Base-by-base conservation (phyloP, 2,329 filamentous ascomycete species). In the Coniochaeta ligniaria region DNA sequence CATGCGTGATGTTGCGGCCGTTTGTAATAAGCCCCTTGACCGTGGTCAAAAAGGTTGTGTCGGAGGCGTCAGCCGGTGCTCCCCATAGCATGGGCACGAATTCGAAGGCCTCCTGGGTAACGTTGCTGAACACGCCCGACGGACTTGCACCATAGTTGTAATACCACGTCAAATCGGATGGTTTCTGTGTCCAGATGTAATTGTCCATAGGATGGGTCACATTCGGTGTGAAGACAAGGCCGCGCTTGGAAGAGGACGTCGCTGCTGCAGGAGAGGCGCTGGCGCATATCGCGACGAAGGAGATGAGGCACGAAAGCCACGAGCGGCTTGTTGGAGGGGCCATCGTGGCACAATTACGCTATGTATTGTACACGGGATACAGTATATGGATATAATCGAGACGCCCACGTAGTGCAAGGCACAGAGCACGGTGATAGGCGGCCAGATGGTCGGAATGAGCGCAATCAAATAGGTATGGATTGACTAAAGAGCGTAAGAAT, bases 41-140 rank as follows among this genome's bases (percentile, higher is more conserved):
- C 1, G 80, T 76, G 60, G 80, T 74, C 45, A 86, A 78, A 72
- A 93, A 93, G 0, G 79, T 76, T 0, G 81, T 85, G 69, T 83
- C 80, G 60, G 78, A 75, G 31, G 75, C 71, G 60, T 79, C 70
- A 0, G 73, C 62, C 3, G 77, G 75, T 11, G 83, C 76, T 35
- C 89, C 89, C 87, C 88, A 94, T 62, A 92, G 82, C 90, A 92
- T 92, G 58, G 91, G 90, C 1, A 94, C 86, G 72, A 91, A 95
- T 71, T 90, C 81, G 66, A 94, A 84, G 16, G 79, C 72, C 16
- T 77, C 75, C 66, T 87, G 82, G 0, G 79, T 66, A 33, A 78
- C 68, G 57, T 78, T 72, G 45, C 72, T 65, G 69, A 81, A 87
- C 47, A 75, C 75, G 0, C 78, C 63, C 0, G 86, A 83, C 1